A percentile compares a stretch with the other conserved stretches of the same genome.
Conservation (phyloP, 2,329 filamentous ascomycete genomes). For the Pestalotiopsis sp. region DNA sequence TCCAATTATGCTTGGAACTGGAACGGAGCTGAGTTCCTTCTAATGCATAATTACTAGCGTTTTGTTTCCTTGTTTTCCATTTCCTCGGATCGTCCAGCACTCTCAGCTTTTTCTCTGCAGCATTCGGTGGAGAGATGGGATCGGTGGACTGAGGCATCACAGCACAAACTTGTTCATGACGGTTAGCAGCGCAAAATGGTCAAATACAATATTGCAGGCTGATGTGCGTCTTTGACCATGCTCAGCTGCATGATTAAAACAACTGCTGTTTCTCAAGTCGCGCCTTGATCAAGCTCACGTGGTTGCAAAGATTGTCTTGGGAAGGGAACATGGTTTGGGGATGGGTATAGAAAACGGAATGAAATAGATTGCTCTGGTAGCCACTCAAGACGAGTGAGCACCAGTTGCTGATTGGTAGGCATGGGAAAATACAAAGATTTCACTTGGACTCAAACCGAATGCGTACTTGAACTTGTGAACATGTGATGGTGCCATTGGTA, state of each 20-base stretch:
- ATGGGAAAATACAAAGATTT: slow-evolving; percentile 1
- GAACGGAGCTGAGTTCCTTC: slow-evolving; percentile 1
- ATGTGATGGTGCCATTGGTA: not conserved
- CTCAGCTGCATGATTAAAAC: not conserved
- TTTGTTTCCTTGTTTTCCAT: slow-evolving; percentile 1
- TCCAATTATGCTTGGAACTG: slow-evolving; percentile 8
- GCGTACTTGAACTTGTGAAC: not conserved
- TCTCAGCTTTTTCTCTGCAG: not conserved
- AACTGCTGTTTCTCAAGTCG: not conserved
- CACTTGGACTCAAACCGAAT: not conserved
- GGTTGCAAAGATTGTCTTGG: not conserved
- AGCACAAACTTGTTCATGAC: not conserved
- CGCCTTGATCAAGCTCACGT: not conserved
- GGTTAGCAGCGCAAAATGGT: not conserved
- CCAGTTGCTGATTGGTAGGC: not conserved
- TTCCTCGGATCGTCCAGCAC: not conserved
- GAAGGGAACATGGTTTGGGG: not conserved
- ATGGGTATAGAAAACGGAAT: not conserved
- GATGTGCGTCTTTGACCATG: not conserved
- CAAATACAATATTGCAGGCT: not conserved
- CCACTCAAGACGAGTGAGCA: not conserved
- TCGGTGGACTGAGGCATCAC: not conserved
- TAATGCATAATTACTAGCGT: slow-evolving; percentile 12
- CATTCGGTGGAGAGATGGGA: not conserved
- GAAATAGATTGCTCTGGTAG: not conserved